Conservation (phyloP, 2,329 filamentous ascomycete species). For the Furcasterigmium sp. region DNA sequence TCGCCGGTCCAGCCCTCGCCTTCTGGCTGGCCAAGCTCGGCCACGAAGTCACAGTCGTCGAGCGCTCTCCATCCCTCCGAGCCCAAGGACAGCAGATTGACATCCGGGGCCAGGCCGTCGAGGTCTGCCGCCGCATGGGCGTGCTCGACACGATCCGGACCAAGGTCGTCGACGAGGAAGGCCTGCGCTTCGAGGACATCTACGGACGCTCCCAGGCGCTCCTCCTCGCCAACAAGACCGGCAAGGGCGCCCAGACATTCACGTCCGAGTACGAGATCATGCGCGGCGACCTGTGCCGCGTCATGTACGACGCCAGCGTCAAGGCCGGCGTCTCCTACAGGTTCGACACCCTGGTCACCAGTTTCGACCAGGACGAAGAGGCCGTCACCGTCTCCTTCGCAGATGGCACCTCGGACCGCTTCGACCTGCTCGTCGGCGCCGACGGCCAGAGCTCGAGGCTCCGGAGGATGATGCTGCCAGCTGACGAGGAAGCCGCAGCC, state of each 20-base stretch:
- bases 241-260: constrained; percentile 35
- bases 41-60: constrained; percentile 35
- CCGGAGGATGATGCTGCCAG: constrained; percentile 32
- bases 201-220: constrained; percentile 30
- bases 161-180: constrained; percentile 38
- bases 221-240: constrained; percentile 32
- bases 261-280: constrained; percentile 57
- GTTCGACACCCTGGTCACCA: constrained; percentile 18
- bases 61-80: constrained; percentile 30
- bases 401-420: constrained; percentile 34
- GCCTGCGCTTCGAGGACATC: constrained; percentile 38
- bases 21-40: constrained; percentile 31
- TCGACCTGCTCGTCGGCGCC: constrained; percentile 49
- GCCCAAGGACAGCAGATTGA: constrained; percentile 39
- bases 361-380: constrained; percentile 23
- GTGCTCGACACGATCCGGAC: constrained; percentile 28
- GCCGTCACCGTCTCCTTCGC: constrained; percentile 33
- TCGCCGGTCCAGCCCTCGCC: constrained; percentile 37
- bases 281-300: constrained; percentile 46
- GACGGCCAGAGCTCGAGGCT: constrained; percentile 49
- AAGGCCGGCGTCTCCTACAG: constrained; percentile 17
- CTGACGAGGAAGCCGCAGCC: constrained; percentile 15
- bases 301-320: constrained; percentile 38
- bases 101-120: constrained; percentile 34
- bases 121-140: constrained; percentile 31